A percentile compares a stretch with the other conserved stretches of the same genome.
These are phyloP conservation scores for Penicillium decumbens DNA, from an alignment of 2,329 filamentous ascomycete species.

Conservation along the genomic window DNA sequence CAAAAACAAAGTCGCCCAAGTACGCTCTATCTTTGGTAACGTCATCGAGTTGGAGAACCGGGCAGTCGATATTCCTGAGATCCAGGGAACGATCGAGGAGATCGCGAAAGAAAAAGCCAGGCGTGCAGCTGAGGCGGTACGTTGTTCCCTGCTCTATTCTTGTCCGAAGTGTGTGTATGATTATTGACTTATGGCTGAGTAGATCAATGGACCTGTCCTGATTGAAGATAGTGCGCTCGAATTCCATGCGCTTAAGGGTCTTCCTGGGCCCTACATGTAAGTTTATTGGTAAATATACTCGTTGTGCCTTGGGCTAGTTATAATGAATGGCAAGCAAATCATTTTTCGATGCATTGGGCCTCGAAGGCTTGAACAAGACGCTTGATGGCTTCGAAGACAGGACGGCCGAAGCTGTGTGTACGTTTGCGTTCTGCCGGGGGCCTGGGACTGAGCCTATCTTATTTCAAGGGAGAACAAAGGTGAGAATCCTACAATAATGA, in stretches of 20 bases:
- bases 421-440: constrained; percentile 85
- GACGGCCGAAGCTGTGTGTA: constrained; percentile 90
- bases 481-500: constrained; percentile 39
- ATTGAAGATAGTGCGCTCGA: constrained; percentile 97
- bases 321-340: constrained; percentile 65
- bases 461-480: constrained; percentile 85
- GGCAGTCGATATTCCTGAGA: constrained; percentile 75
- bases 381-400: constrained; percentile 87
- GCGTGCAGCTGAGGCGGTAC: constrained; percentile 71
- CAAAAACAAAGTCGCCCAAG: constrained; percentile 86
- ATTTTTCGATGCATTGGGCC: constrained; percentile 80
- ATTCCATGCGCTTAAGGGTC: constrained; percentile 83
- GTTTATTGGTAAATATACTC: constrained; percentile 19
- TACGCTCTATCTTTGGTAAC: constrained; percentile 75
- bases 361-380: constrained; percentile 81
- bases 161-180: too few relatives aligned
- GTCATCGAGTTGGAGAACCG: constrained; percentile 68
- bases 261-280: constrained; percentile 95
- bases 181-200: neutral
- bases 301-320: constrained; percentile 1
- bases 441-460: constrained; percentile 78
- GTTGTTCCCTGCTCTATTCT: constrained; percentile 16
- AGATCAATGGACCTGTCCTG: constrained; percentile 81
- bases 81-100: constrained; percentile 89
- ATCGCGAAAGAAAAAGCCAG: constrained; percentile 84